A percentile compares a stretch with the other conserved stretches of the same genome.
phyloP scores from a whole-genome alignment of 2,329 filamentous ascomycete species.

The Penicillium glabrum region DNA sequence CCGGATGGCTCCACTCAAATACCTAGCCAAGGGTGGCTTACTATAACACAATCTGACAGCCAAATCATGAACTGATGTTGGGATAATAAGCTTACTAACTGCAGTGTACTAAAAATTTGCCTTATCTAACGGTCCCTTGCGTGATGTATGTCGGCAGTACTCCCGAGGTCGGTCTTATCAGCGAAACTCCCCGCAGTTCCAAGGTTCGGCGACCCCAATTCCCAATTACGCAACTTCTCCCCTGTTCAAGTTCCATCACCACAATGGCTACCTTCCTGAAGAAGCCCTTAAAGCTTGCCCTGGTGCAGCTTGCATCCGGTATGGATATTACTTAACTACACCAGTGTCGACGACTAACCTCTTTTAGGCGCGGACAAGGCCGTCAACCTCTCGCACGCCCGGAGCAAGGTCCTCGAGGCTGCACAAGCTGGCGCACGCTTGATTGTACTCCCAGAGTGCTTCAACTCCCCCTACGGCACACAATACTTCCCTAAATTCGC shows the following conservation, averaged over 20 bases:
- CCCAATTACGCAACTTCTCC: background rate
- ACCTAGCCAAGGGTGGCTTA: too few relatives aligned
- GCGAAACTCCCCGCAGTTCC: background rate
- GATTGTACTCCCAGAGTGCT: slow-evolving; percentile 94
- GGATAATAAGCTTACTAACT: background rate
- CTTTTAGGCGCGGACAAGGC: slow-evolving; percentile 71
- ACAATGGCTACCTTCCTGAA: slow-evolving; percentile 63
- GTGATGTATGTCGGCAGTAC: background rate
- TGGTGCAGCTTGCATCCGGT: slow-evolving; percentile 78
- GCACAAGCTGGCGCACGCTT: slow-evolving; percentile 74
- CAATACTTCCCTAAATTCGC: slow-evolving; percentile 90
- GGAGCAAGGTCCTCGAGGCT: slow-evolving; percentile 79
- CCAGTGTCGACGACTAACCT: slow-evolving; percentile 4
- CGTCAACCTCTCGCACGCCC: slow-evolving; percentile 77
- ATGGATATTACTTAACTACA: slow-evolving; percentile 3
- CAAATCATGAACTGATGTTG: too few relatives aligned
- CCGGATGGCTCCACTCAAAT: too few relatives aligned
- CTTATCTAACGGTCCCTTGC: background rate
- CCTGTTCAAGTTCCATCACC: slow-evolving; percentile 1
- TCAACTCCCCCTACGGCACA: slow-evolving; percentile 96
- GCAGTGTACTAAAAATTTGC: too few relatives aligned
- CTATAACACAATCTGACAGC: too few relatives aligned
- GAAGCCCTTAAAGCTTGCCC: slow-evolving; percentile 74
- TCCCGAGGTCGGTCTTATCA: background rate
- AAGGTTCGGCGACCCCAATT: background rate